Evolutionary conservation across 2,329 filamentous ascomycete species (phyloP).

Genomic region (Periconia sp.): DNA sequence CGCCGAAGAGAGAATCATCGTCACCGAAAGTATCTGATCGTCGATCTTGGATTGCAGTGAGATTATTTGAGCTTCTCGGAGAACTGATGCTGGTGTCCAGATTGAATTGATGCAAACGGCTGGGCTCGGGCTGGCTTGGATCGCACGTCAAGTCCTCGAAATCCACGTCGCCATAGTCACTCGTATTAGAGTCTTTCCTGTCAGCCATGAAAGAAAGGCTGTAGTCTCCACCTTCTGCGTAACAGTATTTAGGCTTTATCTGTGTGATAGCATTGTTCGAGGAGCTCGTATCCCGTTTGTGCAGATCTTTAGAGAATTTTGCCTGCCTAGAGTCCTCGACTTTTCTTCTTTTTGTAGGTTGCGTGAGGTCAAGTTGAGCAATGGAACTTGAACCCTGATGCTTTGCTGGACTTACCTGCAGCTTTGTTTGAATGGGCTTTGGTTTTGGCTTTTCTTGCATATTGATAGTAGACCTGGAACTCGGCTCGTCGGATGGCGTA

Average conservation of each 20-base stretch:
- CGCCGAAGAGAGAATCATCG: constrained; percentile 31
- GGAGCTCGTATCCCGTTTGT: constrained; percentile 20
- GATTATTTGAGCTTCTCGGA: background rate
- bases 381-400: constrained; percentile 22
- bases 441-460: constrained; percentile 2
- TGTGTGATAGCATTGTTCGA: constrained; percentile 27
- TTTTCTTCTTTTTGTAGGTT: constrained; percentile 32
- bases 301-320: constrained; percentile 26
- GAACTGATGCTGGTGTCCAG: background rate
- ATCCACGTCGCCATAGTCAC: constrained; percentile 32
- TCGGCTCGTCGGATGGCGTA: constrained; percentile 7
- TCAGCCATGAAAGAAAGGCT: constrained; percentile 25
- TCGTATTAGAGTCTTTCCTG: constrained; percentile 13
- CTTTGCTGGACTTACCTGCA: constrained; percentile 30
- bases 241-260: constrained; percentile 30
- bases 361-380: constrained; percentile 37
- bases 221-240: constrained; percentile 23
- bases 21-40: constrained; percentile 29
- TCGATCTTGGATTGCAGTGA: background rate
- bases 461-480: constrained; percentile 3
- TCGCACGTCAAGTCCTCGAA: constrained; percentile 16
- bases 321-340: constrained; percentile 16
- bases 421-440: constrained; percentile 29
- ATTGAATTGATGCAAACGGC: background rate
- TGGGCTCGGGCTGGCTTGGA: background rate